Evolutionary conservation across 768 basidiomycete genomes (phyloP).

Genomic region (Termitomyces sp.): DNA sequence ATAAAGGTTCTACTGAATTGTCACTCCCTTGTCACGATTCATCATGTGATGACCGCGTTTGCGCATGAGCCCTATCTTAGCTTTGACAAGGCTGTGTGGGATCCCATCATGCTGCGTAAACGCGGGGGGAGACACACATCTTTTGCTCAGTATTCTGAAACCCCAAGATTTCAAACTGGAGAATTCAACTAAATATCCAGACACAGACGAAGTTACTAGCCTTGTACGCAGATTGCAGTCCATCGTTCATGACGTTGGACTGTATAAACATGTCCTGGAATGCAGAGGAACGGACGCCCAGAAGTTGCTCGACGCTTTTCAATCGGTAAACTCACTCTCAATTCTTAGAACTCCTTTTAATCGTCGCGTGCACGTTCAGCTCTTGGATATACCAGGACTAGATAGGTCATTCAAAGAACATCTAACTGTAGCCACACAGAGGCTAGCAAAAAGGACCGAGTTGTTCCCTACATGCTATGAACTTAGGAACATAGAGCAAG

Average conservation of each 20-base stretch:
- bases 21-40: no score
- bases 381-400: background rate
- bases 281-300: background rate
- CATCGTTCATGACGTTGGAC: background rate
- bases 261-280: background rate
- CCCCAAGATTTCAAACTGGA: background rate
- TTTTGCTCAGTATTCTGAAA: background rate
- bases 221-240: background rate
- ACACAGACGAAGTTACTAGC: background rate
- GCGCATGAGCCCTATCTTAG: no score
- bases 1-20: no score
- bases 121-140: no score
- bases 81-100: no score
- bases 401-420: background rate
- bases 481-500: background rate
- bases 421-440: background rate
- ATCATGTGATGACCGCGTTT: no score
- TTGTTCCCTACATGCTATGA: background rate
- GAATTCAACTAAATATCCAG: background rate
- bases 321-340: background rate
- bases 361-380: background rate
- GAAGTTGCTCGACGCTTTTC: background rate
- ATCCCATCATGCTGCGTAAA: no score
- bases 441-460: background rate
- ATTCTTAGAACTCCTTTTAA: background rate